Evolutionary conservation across 306 rosid genomes (phyloP), one percentile per base, ranked within the genome.

Genomic region (Mimosa bimucronata): DNA sequence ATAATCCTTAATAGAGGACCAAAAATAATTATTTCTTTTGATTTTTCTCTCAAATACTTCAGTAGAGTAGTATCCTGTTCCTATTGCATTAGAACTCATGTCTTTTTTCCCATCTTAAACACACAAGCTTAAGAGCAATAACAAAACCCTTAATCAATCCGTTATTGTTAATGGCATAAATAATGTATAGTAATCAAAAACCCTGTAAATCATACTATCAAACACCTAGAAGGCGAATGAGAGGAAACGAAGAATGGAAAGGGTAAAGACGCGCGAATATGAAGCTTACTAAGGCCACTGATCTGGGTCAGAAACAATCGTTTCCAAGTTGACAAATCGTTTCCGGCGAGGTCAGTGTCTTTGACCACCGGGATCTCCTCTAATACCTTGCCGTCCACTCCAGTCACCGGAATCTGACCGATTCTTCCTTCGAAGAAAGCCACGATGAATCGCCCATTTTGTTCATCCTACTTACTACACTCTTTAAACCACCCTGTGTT

Each of bases 381-480:
- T 13, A 95, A 70, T 3, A 84, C 38, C 28, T 82, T 34, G 4
- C 58, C 64, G 0, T 58, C 69, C 6, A 28, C 31, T 23, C 80
- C 82, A 29, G 93, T 82, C n/a, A 90, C 80, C 8, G 71, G 7
- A 65, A 91, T 41, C 84, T 88, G 86, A 15, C 88, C 93, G 13
- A 95, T 23, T 26, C 97, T 97, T 16, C 98, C 98, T 46, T 83
- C 88, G 3, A 91, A 16, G 74, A 84, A 85, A 12, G 94, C 86
- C 58, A 86, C 76, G 34, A 92, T 76, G 86, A 95, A 95, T 37
- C 97, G 97, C 65, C 77, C 73, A 83, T 86, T 11, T 71, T 40
- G 87, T 25, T 88, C 81, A 80, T 92, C 98, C 98, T 97, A 95
- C 79, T 90, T 95, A 53, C 86, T 82, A 70, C 92, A 87, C 82